phyloP scores from a whole-genome alignment of 1,284 basidiomycete species.

The Puccinia sorghi region DNA sequence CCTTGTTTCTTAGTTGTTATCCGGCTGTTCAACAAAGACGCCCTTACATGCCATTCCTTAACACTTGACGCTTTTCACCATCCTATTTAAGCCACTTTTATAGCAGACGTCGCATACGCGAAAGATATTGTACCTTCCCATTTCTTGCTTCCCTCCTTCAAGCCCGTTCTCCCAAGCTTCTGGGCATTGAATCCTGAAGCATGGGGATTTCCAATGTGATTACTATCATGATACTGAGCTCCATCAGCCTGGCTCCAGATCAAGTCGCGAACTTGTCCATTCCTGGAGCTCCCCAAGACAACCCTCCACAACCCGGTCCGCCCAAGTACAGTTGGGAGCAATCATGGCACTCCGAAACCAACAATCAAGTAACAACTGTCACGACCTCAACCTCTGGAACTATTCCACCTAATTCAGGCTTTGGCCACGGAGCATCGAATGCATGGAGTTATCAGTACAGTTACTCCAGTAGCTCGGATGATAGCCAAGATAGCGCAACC shows the following conservation, averaged over 20 bases:
- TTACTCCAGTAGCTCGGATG: conserved; percentile 17
- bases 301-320: neutral
- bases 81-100: neutral
- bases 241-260: neutral
- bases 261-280: conserved; percentile 8
- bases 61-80: conserved; percentile 10
- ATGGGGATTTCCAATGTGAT: conserved; percentile 16
- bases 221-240: neutral
- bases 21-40: conserved; percentile 5
- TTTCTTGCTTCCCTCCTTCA: neutral
- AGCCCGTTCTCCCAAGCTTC: neutral
- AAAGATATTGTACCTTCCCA: neutral
- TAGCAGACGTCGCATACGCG: neutral
- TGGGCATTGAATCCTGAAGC: neutral
- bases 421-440: conserved; percentile 15
- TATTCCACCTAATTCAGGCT: conserved; percentile 12
- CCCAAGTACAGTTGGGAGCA: conserved; percentile 17
- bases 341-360: conserved; percentile 28
- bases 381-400: conserved; percentile 30
- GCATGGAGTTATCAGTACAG: conserved; percentile 34
- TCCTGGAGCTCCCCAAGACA: neutral
- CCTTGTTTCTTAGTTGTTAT: conserved; percentile 1
- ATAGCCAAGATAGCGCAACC: neutral
- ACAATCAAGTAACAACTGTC: conserved; percentile 24
- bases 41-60: conserved; percentile 15